Evolutionary conservation across 2,329 filamentous ascomycete genomes (phyloP).

Genomic region (Alternaria rosae): DNA sequence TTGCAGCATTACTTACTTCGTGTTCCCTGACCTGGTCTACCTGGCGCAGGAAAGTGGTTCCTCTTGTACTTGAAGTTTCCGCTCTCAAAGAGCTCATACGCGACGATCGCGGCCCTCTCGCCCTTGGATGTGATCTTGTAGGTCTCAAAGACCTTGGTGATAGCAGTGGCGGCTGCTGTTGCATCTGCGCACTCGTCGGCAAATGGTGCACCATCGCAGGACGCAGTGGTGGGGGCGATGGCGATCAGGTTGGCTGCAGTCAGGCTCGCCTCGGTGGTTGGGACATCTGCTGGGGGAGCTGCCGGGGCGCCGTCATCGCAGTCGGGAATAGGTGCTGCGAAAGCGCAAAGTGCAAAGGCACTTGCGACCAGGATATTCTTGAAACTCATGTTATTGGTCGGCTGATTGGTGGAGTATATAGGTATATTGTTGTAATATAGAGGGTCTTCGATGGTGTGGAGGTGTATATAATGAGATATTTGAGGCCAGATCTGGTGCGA

Average conservation of each 20-base stretch:
- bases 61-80: slow-evolving; percentile 73
- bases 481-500: not conserved
- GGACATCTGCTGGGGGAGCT: not conserved
- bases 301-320: slow-evolving; percentile 6
- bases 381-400: slow-evolving; percentile 34
- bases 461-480: not conserved
- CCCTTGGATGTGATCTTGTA: slow-evolving; percentile 64
- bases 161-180: slow-evolving; percentile 64
- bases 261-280: slow-evolving; percentile 11
- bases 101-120: slow-evolving; percentile 73
- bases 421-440: not conserved
- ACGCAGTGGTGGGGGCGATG: slow-evolving; percentile 65
- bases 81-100: slow-evolving; percentile 76
- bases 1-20: not conserved
- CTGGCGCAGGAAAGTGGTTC: slow-evolving; percentile 63
- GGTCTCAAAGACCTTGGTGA: slow-evolving; percentile 64
- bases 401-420: not conserved
- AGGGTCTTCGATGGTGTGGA: not conserved
- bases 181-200: slow-evolving; percentile 67
- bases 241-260: slow-evolving; percentile 50
- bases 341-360: slow-evolving; percentile 50
- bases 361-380: slow-evolving; percentile 32
- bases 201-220: slow-evolving; percentile 59
- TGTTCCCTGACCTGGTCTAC: slow-evolving; percentile 72
- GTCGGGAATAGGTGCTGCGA: slow-evolving; percentile 28